A percentile compares a stretch with the other conserved stretches of the same genome.
These are phyloP conservation scores for Senecio squalidus DNA, from an alignment of 140 eudicot genomes.

Conservation along the genomic window DNA sequence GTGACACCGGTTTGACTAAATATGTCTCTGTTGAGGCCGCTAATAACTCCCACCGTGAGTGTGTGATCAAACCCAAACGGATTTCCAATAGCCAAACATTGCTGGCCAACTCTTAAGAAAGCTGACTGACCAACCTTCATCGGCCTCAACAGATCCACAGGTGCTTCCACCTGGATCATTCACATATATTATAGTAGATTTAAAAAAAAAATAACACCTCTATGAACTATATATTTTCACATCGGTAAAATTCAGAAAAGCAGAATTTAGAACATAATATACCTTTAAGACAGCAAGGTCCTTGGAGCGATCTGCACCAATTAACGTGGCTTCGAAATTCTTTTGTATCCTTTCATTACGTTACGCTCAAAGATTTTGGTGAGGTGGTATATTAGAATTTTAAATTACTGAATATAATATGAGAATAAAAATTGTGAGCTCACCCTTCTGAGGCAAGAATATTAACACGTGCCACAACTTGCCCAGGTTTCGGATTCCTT, in stretches of 20 bases:
- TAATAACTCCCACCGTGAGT: conserved; percentile 91
- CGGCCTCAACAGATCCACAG: conserved; percentile 74
- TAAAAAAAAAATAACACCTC: neutral
- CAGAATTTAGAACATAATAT: neutral
- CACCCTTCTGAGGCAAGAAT: conserved; percentile 95
- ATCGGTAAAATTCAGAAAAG: neutral
- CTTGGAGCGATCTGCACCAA: conserved; percentile 96
- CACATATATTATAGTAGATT: neutral
- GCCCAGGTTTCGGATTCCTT: conserved; percentile 75
- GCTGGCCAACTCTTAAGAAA: conserved; percentile 84
- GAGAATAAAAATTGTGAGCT: conserved; percentile 9
- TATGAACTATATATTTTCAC: neutral
- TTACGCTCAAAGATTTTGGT: conserved; percentile 4
- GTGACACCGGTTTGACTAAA: conserved; percentile 97
- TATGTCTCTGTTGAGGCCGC: conserved; percentile 93
- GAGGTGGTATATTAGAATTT: conserved; percentile 3
- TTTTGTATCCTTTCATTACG: conserved; percentile 67
- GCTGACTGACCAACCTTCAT: conserved; percentile 77
- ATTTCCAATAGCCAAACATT: conserved; percentile 91
- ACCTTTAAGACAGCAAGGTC: conserved; percentile 99
- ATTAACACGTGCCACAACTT: conserved; percentile 94
- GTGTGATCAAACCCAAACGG: conserved; percentile 99
- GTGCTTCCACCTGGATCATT: conserved; percentile 65
- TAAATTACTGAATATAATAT: conserved; percentile 3
- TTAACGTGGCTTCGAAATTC: conserved; percentile 79